A percentile compares a stretch with the other conserved stretches of the same genome.
phyloP scores from a whole-genome alignment of 2,329 filamentous ascomycete genomes.

The Curvularia hawaiiensis region DNA sequence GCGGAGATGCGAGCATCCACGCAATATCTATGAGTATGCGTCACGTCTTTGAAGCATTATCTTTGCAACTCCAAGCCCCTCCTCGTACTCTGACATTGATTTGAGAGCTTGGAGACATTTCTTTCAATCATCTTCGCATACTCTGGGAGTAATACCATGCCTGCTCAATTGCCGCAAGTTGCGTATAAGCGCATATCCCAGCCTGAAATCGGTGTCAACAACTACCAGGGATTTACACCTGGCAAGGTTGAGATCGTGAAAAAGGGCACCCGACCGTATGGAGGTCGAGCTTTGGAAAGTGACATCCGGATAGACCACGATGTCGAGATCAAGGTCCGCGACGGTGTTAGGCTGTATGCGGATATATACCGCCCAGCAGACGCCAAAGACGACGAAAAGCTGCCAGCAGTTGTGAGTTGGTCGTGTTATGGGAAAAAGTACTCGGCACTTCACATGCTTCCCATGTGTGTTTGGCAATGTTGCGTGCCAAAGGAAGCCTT shows the following conservation, averaged over 20 bases:
- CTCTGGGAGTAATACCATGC: constrained; percentile 25
- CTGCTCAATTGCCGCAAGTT: constrained; percentile 36
- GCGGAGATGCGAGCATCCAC: neutral
- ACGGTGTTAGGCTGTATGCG: constrained; percentile 51
- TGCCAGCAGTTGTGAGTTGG: constrained; percentile 54
- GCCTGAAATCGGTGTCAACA: constrained; percentile 49
- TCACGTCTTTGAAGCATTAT: neutral
- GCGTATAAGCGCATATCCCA: constrained; percentile 39
- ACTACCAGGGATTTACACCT: constrained; percentile 49
- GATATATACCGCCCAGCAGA: constrained; percentile 54
- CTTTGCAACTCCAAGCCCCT: neutral
- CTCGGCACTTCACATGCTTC: constrained; percentile 47
- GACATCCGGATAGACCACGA: constrained; percentile 55
- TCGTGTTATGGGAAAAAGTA: constrained; percentile 54
- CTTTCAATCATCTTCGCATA: neutral
- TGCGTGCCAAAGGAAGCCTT: constrained; percentile 39
- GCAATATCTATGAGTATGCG: neutral
- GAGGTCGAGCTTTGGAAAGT: constrained; percentile 42
- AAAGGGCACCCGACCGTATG: constrained; percentile 47
- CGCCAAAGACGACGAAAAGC: constrained; percentile 30
- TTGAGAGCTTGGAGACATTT: neutral
- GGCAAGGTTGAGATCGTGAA: constrained; percentile 49
- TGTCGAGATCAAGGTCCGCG: constrained; percentile 51
- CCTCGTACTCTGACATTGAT: no score
- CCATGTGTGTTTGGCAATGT: constrained; percentile 49